phyloP scores from a whole-genome alignment of 2,329 filamentous ascomycete genomes.

The Botrytis cinerea region DNA sequence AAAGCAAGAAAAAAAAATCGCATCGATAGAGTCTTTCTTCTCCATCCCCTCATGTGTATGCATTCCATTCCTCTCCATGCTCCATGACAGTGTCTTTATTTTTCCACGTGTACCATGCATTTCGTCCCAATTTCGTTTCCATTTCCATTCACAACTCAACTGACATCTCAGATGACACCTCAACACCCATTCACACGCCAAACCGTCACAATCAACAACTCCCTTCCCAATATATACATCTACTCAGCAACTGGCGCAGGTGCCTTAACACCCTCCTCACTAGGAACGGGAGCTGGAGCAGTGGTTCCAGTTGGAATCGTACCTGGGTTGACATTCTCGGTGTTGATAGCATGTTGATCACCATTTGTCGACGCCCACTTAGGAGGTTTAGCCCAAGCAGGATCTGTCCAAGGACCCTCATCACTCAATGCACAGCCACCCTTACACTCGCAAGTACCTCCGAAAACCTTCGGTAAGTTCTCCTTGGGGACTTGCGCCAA shows the following conservation, averaged over 20 bases:
- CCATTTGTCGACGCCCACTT: conserved; percentile 55
- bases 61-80: conserved; percentile 10
- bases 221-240: conserved; percentile 25
- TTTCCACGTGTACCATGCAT: conserved; percentile 14
- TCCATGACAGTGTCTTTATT: neutral
- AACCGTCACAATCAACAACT: conserved; percentile 1
- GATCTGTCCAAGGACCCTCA: conserved; percentile 83
- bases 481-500: conserved; percentile 82
- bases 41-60: neutral
- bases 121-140: neutral
- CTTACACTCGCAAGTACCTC: conserved; percentile 77
- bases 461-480: conserved; percentile 85
- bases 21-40: neutral
- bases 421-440: conserved; percentile 87
- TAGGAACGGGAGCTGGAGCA: conserved; percentile 29
- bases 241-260: conserved; percentile 33
- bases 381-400: conserved; percentile 64
- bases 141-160: conserved; percentile 1
- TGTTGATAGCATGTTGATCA: conserved; percentile 44
- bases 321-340: conserved; percentile 35
- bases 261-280: conserved; percentile 34
- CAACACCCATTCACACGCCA: neutral
- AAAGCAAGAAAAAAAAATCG: neutral
- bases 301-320: conserved; percentile 33
- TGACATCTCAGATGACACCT: neutral